Base-by-base conservation (phyloP, 495 filamentous ascomycete genomes). In the Entonaema liquescens region DNA sequence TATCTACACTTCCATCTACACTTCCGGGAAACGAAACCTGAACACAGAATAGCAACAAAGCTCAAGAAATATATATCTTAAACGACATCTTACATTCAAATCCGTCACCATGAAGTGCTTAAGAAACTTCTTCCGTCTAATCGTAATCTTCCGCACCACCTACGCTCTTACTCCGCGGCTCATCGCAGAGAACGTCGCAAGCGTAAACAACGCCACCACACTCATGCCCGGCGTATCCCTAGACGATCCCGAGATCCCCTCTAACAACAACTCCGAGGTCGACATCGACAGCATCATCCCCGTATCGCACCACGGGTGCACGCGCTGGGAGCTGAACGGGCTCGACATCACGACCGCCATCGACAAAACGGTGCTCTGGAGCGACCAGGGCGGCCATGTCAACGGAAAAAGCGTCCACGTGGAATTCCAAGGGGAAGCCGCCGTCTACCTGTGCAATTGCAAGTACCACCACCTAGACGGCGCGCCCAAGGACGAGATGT, bases 361-460 rank as follows among this genome's bases (percentile, higher is more conserved):
- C 40, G 1, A 59, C 42, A 4, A 2, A 5, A 21, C 56, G 42
- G 13, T 67, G 23, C 11, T 19, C 9, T 67, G 64, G 69, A 42
- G 28, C 59, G 3, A 21, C 12, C 3, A 2, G 3, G 55, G 61
- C 26, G 15, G 8, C 8, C 12, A 2, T 36, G 33, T 68, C 0
- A 0, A 7, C 1, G 5, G 1, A n/a, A 52, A 36, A 28, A 19
- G 2, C 15, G 0, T 55, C 17, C 59, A 62, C 52, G 21, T 36
- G n/a, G 63, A 53, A n/a, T 3, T 28, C 4, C 4, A 15, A 26
- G 59, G 17, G 0, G 0, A n/a, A 1, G 54, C 36, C 12, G 31
- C 17, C 19, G 9, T 29, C 0, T 73, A 79, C 72, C 36, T 92
- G 84, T 82, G 89, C 88, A 17, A 90, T 88, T 76, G 70, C 57